Evolutionary conservation across 306 rosid species (phyloP).

Genomic region (Dryas alaskensis): DNA sequence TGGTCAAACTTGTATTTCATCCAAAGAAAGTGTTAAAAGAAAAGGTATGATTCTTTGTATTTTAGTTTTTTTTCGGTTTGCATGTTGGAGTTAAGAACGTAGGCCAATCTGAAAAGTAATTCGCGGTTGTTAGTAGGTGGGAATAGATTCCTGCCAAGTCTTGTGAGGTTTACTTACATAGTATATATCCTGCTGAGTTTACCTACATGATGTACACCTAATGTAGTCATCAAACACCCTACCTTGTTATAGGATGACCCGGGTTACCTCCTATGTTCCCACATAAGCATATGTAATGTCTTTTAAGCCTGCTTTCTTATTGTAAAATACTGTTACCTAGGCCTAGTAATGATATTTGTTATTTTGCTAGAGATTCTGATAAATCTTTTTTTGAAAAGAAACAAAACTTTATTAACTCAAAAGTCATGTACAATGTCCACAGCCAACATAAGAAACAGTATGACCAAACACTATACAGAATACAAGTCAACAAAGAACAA

Average conservation of each 20-base stretch:
- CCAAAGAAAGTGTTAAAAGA: conserved; percentile 74
- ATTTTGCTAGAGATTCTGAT: no score
- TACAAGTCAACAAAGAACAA: not conserved
- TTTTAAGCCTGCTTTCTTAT: not conserved
- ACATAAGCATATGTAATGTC: not conserved
- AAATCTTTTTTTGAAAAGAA: not conserved
- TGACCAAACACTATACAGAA: not conserved
- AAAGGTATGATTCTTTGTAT: conserved; percentile 74
- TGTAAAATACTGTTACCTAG: no score
- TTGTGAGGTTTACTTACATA: not conserved
- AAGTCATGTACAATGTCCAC: not conserved
- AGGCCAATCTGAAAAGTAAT: conserved; percentile 4
- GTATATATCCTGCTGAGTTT: not conserved
- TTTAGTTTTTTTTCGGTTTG: conserved; percentile 26
- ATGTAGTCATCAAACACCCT: not conserved
- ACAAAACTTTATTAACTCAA: not conserved
- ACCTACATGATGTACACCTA: not conserved
- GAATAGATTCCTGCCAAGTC: not conserved
- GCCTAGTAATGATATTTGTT: no score
- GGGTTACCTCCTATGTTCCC: not conserved
- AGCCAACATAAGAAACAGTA: not conserved
- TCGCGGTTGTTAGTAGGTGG: not conserved
- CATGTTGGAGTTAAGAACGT: conserved; percentile 26
- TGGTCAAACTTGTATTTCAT: conserved; percentile 72
- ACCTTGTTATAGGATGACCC: not conserved